Percentiles rank a stretch among this genome's conserved stretches.
Evolutionary conservation across 441 rosid species (phyloP).

Genomic region (Adansonia rubrostipa): DNA sequence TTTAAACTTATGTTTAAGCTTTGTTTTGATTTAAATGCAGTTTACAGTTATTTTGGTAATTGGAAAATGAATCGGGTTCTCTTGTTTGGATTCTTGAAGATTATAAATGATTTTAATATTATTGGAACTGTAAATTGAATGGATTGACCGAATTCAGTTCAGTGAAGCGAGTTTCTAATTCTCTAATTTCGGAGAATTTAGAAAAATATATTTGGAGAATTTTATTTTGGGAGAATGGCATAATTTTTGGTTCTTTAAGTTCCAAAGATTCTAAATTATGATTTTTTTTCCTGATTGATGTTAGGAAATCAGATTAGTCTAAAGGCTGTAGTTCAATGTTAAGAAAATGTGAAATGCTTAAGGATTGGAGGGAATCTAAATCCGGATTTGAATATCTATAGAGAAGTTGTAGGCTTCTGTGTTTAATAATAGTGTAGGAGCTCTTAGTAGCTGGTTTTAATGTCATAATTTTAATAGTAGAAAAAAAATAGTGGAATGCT

Average conservation of each 20-base stretch:
- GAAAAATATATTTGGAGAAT: neutral
- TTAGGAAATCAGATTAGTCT: neutral
- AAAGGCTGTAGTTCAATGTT: neutral
- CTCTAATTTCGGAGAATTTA: neutral
- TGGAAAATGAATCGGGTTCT: slow-evolving; percentile 4
- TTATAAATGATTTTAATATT: neutral
- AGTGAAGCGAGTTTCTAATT: slow-evolving; percentile 9
- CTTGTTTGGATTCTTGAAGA: neutral
- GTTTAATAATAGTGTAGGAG: neutral
- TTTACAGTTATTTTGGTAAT: neutral
- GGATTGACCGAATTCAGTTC: slow-evolving; percentile 1
- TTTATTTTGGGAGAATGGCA: neutral
- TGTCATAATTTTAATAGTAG: neutral
- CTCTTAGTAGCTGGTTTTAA: neutral
- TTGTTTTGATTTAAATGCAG: neutral
- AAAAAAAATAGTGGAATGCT: neutral
- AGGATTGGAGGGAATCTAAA: neutral
- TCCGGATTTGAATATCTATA: neutral
- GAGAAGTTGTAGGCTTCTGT: neutral
- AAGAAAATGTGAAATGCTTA: slow-evolving; percentile 14
- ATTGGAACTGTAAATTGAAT: slow-evolving; percentile 7
- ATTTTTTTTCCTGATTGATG: neutral
- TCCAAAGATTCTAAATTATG: neutral
- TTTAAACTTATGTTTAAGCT: neutral
- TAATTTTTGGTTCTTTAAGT: neutral